Base-by-base conservation (phyloP, 441 rosid species). In the Sinapis alba region DNA sequence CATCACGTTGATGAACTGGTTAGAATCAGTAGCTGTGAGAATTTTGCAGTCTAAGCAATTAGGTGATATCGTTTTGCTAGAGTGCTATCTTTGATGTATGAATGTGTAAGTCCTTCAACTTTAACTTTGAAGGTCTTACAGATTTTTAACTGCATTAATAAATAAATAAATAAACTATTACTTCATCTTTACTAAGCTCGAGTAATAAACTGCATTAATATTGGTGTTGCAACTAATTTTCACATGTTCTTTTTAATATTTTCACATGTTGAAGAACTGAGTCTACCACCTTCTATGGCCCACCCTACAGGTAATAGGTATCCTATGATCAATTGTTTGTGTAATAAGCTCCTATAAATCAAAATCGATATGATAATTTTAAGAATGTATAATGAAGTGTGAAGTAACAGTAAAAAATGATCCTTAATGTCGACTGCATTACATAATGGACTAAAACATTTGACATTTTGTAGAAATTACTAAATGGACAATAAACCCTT, bases 31-130 rank as follows among this genome's bases (percentile, higher is more conserved):
- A 27, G 77, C 82, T 10, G 54, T 91, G 56, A 83, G 82, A 78
- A 84, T 85, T 70, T 72, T 96, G 66, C 85, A 78, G 60, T 72
- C 88, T 27, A 82, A 30, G 79, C 71, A 70, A 47, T 78, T 82
- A 38, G 75, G 45, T 78, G 72, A 59, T 57, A 90, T 89, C 75
- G 70, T 85, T 71, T 82, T 90, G 23, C 75, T 96, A 8, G 94
- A 90, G 78, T 89, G 88, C 28, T 87, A 93, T 79, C 75, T 70
- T 63, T 38, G 57, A 62, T 62, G 60, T 68, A 65, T 50, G 21
- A 38, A 59, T 43, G 24, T 43, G 32, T 38, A 41, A 41, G 53
- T 54, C 56, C 7, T 41, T 43, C 47, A 45, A n/a, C n/a, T n/a
- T n/a, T n/a, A n/a, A n/a, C n/a, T n/a, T n/a, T 45, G 19, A 45